Base-by-base conservation (phyloP, 1,284 basidiomycete genomes). In the Trametes hirsuta region DNA sequence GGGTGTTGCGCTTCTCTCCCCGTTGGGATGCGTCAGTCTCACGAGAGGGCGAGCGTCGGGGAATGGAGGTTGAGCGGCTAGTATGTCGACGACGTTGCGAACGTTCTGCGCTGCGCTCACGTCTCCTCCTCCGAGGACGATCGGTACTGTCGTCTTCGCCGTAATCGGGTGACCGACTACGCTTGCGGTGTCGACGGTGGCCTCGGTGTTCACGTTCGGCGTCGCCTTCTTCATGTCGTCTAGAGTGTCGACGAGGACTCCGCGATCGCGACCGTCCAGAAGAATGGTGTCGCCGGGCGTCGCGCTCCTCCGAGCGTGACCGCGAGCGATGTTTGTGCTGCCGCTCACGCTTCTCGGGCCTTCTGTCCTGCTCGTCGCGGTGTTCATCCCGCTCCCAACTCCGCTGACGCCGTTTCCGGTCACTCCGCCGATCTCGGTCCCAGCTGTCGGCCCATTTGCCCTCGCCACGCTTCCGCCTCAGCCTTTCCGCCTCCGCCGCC, bases 401-500 rank as follows among this genome's bases (percentile, higher is more conserved):
- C 69, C 61, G 65, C 53, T 67, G 76, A 67, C 74, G 68, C 62
- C 71, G 69, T 61, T 74, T 76, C 34, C 68, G 66, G 42, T 70
- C 69, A 47, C 55, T 68, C 59, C 58, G 69, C 58, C 68, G 66
- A 45, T 69, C 66, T 35, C 62, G 63, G 52, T 65, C 69, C 64
- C 65, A 65, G 21, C 67, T 67, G 63, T 74, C 74, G 41, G 70
- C 65, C 67, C 64, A 69, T 21, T 72, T 67, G 45, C 67, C 69
- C 34, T 74, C 71, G 21, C 75, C 76, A 62, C 75, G 71, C 6
- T 73, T 72, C 52, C 84, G 77, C 59, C 84, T 75, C 59, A 82
- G 70, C 58, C 82, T 79, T 69, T 86, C 85, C 10, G 88, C 89
- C 39, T 81, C 82, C 2, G 78, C 80, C 18, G 90, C 90, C 70